Conservation (phyloP, 2,329 filamentous ascomycete genomes). For the Spiromastix sp. region DNA sequence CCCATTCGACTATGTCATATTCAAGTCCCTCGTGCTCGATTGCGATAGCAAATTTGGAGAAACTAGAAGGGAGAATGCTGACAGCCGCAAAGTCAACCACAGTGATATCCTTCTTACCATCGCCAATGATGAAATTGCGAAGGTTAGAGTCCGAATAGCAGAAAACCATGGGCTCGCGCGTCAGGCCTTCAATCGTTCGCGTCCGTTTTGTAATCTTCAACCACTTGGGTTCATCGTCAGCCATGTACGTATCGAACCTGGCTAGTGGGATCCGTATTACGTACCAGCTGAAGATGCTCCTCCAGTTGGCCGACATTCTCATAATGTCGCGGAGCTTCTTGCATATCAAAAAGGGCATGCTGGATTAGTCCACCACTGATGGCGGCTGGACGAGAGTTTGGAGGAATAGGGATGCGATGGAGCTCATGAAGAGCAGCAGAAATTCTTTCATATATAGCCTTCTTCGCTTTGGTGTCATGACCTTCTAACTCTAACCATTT, state of each 20-base stretch:
- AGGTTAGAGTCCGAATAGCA: conserved; percentile 11
- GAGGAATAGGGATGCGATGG: conserved; percentile 11
- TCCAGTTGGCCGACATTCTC: conserved; percentile 9
- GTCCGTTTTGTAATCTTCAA: conserved; percentile 7
- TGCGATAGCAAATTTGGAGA: conserved; percentile 6
- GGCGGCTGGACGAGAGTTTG: conserved; percentile 5
- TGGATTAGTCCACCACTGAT: background rate
- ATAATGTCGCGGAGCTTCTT: conserved; percentile 10
- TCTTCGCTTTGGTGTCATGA: conserved; percentile 6
- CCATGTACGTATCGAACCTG: no score
- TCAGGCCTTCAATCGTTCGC: conserved; percentile 6
- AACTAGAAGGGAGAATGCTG: conserved; percentile 14
- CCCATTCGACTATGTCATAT: background rate
- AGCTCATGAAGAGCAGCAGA: conserved; percentile 11
- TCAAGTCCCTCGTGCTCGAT: background rate
- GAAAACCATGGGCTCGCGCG: conserved; percentile 14
- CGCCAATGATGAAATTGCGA: conserved; percentile 14
- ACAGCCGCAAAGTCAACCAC: conserved; percentile 10
- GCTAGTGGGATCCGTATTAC: background rate
- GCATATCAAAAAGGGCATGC: conserved; percentile 8
- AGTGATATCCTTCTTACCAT: conserved; percentile 6
- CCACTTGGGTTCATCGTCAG: conserved; percentile 3
- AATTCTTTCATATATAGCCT: conserved; percentile 8
- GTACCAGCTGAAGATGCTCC: conserved; percentile 12
- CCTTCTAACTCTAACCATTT: conserved; percentile 5